Percentiles rank a stretch among this genome's conserved stretches.
These are phyloP conservation scores for Clonostachys rhizophaga DNA, from an alignment of 2,329 filamentous ascomycete genomes.

Conservation along the genomic window DNA sequence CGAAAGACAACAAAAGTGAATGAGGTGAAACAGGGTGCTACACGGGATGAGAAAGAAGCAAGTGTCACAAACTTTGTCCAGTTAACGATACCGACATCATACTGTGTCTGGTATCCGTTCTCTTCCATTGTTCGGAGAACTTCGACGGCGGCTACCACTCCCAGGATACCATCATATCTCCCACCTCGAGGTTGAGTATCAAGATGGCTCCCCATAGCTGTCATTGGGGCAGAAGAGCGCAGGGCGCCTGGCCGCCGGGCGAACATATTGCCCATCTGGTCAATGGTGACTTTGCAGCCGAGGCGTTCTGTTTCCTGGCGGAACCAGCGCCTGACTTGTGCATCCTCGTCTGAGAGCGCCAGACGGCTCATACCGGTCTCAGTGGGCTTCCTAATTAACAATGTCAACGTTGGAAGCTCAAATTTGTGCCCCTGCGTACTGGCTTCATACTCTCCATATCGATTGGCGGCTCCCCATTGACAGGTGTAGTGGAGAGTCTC, in stretches of 20 bases:
- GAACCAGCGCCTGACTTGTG: conserved; percentile 72
- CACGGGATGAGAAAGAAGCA: too few relatives aligned
- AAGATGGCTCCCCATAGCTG: conserved; percentile 65
- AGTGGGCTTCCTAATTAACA: conserved; percentile 8
- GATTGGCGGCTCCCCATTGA: conserved; percentile 10
- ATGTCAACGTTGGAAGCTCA: background rate
- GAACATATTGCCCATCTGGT: conserved; percentile 80
- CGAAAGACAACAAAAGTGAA: background rate
- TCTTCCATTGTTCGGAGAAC: conserved; percentile 66
- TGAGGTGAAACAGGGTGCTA: background rate
- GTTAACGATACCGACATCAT: conserved; percentile 70
- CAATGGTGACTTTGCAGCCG: conserved; percentile 63
- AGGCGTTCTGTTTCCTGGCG: conserved; percentile 55
- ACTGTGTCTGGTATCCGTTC: conserved; percentile 62
- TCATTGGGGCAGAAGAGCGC: conserved; percentile 44
- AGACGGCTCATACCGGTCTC: conserved; percentile 77
- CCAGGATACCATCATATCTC: conserved; percentile 73
- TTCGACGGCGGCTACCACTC: conserved; percentile 69
- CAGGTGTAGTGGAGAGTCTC: conserved; percentile 12
- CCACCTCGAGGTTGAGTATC: conserved; percentile 63
- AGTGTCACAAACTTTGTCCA: conserved; percentile 59
- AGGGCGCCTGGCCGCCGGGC: conserved; percentile 57
- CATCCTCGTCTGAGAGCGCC: conserved; percentile 67
- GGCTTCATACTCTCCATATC: conserved; percentile 15
- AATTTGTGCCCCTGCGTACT: background rate